These are phyloP conservation scores for Termitomyces bulborhizus DNA, from an alignment of 768 basidiomycete species.

Conservation along the genomic window DNA sequence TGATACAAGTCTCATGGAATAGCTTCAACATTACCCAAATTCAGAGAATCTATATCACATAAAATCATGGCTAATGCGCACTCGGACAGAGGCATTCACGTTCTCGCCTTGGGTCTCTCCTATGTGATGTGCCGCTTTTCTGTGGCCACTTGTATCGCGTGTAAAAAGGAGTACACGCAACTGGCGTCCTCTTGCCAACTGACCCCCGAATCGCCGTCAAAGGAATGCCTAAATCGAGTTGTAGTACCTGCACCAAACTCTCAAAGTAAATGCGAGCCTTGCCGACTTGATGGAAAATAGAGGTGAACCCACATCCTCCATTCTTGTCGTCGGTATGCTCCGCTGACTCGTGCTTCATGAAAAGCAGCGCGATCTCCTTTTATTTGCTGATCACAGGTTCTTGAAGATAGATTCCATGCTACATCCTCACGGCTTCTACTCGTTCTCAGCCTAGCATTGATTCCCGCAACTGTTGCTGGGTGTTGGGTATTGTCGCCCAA, in stretches of 20 bases:
- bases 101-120: not conserved
- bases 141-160: not conserved
- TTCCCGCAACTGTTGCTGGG: not conserved
- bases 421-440: not conserved
- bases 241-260: not conserved
- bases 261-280: not conserved
- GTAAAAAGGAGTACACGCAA: not conserved
- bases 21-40: not conserved
- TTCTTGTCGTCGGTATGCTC: not conserved
- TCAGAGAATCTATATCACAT: not conserved
- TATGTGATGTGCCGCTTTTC: not conserved
- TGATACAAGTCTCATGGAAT: not conserved
- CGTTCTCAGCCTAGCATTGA: not conserved
- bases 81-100: not conserved
- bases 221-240: not conserved
- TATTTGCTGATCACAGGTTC: not conserved
- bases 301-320: not conserved
- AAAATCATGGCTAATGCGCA: not conserved
- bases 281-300: not conserved
- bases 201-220: not conserved
- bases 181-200: not conserved
- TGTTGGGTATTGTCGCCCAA: conserved; percentile 5
- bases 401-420: not conserved
- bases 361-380: not conserved
- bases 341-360: not conserved